phyloP scores from a whole-genome alignment of 1,284 basidiomycete species.

The Phellopilus nigrolimitatus region DNA sequence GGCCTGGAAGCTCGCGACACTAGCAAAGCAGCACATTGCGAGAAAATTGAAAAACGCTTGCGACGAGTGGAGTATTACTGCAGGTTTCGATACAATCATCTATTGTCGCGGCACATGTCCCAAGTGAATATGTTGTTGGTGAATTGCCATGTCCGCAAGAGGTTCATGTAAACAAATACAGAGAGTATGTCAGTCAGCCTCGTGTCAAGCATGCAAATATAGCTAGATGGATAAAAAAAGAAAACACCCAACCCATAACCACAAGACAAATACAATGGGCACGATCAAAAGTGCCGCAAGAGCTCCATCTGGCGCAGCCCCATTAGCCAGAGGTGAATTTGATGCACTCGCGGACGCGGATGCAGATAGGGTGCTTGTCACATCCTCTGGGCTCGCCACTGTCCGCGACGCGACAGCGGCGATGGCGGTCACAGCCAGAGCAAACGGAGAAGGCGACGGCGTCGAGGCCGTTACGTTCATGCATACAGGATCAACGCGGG shows the following conservation, averaged over 20 bases:
- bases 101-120: conserved; percentile 27
- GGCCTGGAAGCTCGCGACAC: conserved; percentile 81
- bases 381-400: conserved; percentile 9
- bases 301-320: conserved; percentile 32
- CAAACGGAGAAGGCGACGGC: conserved; percentile 10
- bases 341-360: conserved; percentile 14
- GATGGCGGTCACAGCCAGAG: conserved; percentile 5
- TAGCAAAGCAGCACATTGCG: conserved; percentile 82
- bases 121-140: neutral
- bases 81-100: conserved; percentile 83
- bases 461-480: conserved; percentile 16
- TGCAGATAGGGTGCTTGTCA: conserved; percentile 3
- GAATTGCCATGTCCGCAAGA: conserved; percentile 11
- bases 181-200: conserved; percentile 1
- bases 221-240: conserved; percentile 21
- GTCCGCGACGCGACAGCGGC: conserved; percentile 14
- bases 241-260: conserved; percentile 55
- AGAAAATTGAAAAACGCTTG: conserved; percentile 89
- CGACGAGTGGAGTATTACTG: conserved; percentile 64
- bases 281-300: conserved; percentile 60
- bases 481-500: conserved; percentile 11
- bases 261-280: conserved; percentile 54
- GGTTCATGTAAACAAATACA: conserved; percentile 18
- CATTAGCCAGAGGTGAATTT: neutral
- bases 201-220: neutral